Conservation (phyloP, 1,139 yeast species). For the Nakaseomyces glabratus region DNA sequence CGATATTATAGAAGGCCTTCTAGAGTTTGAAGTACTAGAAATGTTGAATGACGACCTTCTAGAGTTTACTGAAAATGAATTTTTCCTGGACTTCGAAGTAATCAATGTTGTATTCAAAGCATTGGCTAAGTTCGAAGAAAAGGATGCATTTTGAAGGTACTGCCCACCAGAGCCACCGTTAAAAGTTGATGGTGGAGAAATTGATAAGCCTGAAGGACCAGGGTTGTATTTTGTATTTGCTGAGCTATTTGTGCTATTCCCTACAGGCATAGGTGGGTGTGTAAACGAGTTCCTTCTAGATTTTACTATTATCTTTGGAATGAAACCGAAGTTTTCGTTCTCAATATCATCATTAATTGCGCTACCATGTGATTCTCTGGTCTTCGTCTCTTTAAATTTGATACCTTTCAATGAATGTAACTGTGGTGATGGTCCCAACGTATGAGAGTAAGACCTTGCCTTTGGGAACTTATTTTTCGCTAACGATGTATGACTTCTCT, state of each 20-base stretch:
- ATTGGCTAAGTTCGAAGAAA: constrained; percentile 15
- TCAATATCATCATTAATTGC: constrained; percentile 5
- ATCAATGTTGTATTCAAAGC: constrained; percentile 18
- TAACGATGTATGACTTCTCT: constrained; percentile 3
- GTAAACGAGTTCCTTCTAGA: constrained; percentile 29
- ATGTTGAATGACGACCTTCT: constrained; percentile 28
- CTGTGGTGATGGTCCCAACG: constrained; percentile 8
- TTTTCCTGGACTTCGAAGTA: constrained; percentile 27
- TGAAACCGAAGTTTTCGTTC: constrained; percentile 22
- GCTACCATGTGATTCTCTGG: background rate
- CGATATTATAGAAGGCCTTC: constrained; percentile 23
- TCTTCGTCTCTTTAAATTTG: constrained; percentile 1
- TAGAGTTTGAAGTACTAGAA: constrained; percentile 14
- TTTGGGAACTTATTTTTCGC: constrained; percentile 14
- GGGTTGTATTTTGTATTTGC: constrained; percentile 1
- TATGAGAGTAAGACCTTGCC: constrained; percentile 21
- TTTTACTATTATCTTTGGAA: constrained; percentile 30
- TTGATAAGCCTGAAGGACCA: constrained; percentile 4
- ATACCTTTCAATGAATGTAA: constrained; percentile 1
- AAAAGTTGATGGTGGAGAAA: constrained; percentile 1
- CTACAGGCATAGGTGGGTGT: constrained; percentile 4
- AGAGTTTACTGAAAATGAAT: constrained; percentile 27
- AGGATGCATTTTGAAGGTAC: constrained; percentile 11
- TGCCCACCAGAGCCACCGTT: constrained; percentile 8
- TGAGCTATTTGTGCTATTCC: constrained; percentile 1